Evolutionary conservation across 208 protist genomes (phyloP).

Genomic region (Wallacemonas sp.): DNA sequence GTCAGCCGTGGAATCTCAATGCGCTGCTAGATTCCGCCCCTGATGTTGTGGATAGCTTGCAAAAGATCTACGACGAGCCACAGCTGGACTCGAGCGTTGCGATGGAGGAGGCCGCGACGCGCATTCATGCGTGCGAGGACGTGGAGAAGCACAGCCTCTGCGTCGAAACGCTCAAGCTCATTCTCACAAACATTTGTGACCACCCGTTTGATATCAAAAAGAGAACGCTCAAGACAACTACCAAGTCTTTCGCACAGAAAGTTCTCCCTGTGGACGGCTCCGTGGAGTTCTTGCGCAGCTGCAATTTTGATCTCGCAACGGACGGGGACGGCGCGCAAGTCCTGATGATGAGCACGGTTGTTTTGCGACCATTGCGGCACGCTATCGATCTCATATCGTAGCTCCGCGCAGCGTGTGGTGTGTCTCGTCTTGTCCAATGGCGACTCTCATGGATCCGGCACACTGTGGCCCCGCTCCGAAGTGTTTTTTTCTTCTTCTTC

Average conservation of each 20-base stretch:
- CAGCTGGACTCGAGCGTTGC: background rate
- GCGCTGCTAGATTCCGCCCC: constrained; percentile 18
- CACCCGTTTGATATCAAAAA: constrained; percentile 69
- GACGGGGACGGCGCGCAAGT: constrained; percentile 40
- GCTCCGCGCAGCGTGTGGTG: too few species aligned
- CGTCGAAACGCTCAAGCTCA: constrained; percentile 45
- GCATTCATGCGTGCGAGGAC: constrained; percentile 25
- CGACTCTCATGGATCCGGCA: background rate
- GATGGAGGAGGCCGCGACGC: constrained; percentile 29
- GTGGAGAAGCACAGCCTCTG: constrained; percentile 26
- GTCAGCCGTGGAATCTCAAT: constrained; percentile 41
- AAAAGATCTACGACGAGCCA: constrained; percentile 32
- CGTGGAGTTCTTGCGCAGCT: constrained; percentile 52
- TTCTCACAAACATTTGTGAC: constrained; percentile 64
- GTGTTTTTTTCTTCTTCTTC: background rate
- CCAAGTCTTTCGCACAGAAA: constrained; percentile 50
- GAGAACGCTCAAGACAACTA: constrained; percentile 61
- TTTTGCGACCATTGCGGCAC: constrained; percentile 43
- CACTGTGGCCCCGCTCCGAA: too few species aligned
- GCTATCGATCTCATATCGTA: constrained; percentile 25
- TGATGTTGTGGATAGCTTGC: constrained; percentile 19
- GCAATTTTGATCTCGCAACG: constrained; percentile 61
- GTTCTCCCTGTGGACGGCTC: constrained; percentile 49
- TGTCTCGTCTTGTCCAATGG: background rate
- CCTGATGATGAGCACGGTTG: constrained; percentile 57